Percentiles rank a stretch among this genome's conserved stretches.
Evolutionary conservation across 2,329 filamentous ascomycete genomes (phyloP).

Genomic region (Ramularia endophylla): DNA sequence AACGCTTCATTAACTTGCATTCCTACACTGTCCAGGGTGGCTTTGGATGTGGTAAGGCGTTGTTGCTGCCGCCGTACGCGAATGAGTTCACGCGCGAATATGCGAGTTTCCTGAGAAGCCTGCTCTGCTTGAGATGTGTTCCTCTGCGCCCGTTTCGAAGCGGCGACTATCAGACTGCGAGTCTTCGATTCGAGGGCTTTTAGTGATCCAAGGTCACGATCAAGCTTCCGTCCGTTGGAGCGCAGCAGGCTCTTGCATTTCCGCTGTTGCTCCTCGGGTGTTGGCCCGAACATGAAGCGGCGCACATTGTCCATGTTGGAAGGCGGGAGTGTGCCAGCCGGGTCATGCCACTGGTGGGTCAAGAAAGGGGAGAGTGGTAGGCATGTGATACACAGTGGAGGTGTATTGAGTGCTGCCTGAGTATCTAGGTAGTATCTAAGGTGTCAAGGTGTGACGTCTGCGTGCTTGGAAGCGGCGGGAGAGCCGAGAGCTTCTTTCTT

Average conservation of each 20-base stretch:
- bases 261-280: constrained; percentile 89
- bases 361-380: too few relatives aligned
- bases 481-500: too few relatives aligned
- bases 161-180: constrained; percentile 74
- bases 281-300: constrained; percentile 82
- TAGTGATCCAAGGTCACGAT: constrained; percentile 79
- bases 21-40: constrained; percentile 84
- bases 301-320: constrained; percentile 77
- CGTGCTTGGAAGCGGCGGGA: too few relatives aligned
- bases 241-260: constrained; percentile 94
- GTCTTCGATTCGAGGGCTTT: constrained; percentile 78
- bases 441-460: neutral
- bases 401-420: neutral
- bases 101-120: constrained; percentile 74
- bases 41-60: constrained; percentile 78
- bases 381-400: too few relatives aligned
- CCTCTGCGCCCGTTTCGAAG: constrained; percentile 72
- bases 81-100: constrained; percentile 83
- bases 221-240: constrained; percentile 84
- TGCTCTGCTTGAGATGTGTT: constrained; percentile 74
- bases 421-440: neutral
- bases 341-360: neutral
- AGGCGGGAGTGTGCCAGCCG: too few relatives aligned
- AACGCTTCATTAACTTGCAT: constrained; percentile 99
- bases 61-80: constrained; percentile 68